Evolutionary conservation across 2,329 filamentous ascomycete species (phyloP).

Genomic region (Exophiala xenobiotica): DNA sequence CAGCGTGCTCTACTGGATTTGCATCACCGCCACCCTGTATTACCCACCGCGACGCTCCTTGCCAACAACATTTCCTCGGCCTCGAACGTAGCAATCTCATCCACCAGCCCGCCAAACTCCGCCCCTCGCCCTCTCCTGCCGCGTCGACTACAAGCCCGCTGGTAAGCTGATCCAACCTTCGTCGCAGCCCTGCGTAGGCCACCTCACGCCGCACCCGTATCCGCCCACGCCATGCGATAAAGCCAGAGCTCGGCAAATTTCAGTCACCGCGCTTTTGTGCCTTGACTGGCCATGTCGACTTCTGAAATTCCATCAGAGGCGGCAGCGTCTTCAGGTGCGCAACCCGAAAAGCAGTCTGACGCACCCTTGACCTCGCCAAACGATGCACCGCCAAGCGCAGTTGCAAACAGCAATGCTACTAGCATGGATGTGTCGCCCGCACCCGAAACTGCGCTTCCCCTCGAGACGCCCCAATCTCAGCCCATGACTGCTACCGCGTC

Average conservation of each 20-base stretch:
- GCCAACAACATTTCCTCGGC: neutral
- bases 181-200: constrained; percentile 10
- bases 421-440: constrained; percentile 27
- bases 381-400: constrained; percentile 24
- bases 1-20: neutral
- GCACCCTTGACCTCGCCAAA: constrained; percentile 14
- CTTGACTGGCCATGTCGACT: constrained; percentile 25
- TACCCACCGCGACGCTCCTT: neutral
- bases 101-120: neutral
- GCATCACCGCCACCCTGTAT: neutral
- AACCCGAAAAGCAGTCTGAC: constrained; percentile 10
- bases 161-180: constrained; percentile 4
- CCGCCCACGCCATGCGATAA: constrained; percentile 23
- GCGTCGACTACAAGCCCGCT: constrained; percentile 1
- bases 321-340: constrained; percentile 14
- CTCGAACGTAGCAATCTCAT: neutral
- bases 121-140: neutral
- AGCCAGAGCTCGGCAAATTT: constrained; percentile 7
- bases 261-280: constrained; percentile 11
- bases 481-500: constrained; percentile 48
- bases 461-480: constrained; percentile 41
- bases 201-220: constrained; percentile 5
- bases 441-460: constrained; percentile 28
- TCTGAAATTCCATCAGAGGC: constrained; percentile 20
- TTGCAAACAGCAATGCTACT: constrained; percentile 11